A percentile compares a stretch with the other conserved stretches of the same genome.
Evolutionary conservation across 2,329 filamentous ascomycete species (phyloP).

Genomic region (Nothopassalora personata): DNA sequence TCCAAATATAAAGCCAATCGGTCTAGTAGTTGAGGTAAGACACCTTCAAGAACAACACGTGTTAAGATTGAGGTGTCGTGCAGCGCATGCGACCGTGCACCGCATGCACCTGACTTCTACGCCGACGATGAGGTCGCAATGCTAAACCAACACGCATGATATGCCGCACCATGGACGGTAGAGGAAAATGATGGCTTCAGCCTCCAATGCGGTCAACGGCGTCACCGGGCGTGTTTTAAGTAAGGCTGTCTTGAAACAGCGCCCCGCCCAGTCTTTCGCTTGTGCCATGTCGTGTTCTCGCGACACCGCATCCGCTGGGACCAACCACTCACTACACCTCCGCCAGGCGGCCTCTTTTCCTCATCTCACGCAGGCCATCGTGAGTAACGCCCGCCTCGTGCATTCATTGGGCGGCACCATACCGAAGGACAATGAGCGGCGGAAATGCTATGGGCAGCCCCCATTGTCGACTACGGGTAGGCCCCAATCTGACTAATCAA

Average conservation of each 20-base stretch:
- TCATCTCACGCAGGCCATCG: background rate
- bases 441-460: too few species aligned
- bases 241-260: background rate
- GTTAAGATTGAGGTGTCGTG: too few species aligned
- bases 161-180: background rate
- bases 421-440: background rate
- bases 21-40: too few species aligned
- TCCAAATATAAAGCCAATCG: too few species aligned
- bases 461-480: too few species aligned
- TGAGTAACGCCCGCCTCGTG: background rate
- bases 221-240: background rate
- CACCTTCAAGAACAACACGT: too few species aligned
- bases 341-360: background rate
- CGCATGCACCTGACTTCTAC: too few species aligned
- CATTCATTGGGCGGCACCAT: background rate
- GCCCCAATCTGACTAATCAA: too few species aligned
- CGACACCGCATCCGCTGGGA: background rate
- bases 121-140: background rate
- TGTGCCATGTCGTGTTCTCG: background rate
- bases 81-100: too few species aligned
- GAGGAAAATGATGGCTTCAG: background rate
- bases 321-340: background rate
- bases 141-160: background rate
- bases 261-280: background rate
- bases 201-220: background rate